These are phyloP conservation scores for Fomes fomentarius DNA, from an alignment of 1,284 basidiomycete species.

Conservation along the genomic window DNA sequence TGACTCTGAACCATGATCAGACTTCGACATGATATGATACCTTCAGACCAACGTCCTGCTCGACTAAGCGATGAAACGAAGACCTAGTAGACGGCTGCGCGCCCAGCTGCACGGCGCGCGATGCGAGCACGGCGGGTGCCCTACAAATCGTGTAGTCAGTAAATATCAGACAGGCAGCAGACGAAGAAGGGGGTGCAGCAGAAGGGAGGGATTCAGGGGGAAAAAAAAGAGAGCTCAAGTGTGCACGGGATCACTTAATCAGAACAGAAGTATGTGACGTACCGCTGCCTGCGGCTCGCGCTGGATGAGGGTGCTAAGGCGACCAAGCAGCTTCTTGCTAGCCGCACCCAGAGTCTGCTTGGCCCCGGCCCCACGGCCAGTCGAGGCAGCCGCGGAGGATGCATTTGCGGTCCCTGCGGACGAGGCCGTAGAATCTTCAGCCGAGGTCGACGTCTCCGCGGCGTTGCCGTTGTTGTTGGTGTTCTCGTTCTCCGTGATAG, in stretches of 20 bases:
- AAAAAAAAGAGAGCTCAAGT: no score
- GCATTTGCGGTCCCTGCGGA: neutral
- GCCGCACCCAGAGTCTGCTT: neutral
- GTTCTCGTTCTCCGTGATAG: no score
- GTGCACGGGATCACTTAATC: no score
- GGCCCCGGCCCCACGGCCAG: neutral
- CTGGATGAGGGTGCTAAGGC: neutral
- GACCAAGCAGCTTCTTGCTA: neutral
- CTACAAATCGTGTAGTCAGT: neutral
- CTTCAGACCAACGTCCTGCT: neutral
- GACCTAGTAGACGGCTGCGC: no score
- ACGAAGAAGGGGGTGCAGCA: neutral
- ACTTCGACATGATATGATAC: no score
- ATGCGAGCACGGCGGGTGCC: slow-evolving; percentile 8
- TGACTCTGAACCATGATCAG: no score
- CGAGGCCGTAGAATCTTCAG: no score
- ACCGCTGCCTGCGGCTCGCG: slow-evolving; percentile 1
- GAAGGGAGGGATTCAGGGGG: no score
- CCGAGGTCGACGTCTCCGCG: neutral
- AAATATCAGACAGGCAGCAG: neutral
- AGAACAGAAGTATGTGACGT: no score
- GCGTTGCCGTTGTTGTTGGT: neutral
- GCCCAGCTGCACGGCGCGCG: slow-evolving; percentile 4
- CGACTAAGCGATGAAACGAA: no score
- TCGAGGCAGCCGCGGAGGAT: neutral